phyloP scores from a whole-genome alignment of 78 protist species.

The Emiliania huxleyi region DNA sequence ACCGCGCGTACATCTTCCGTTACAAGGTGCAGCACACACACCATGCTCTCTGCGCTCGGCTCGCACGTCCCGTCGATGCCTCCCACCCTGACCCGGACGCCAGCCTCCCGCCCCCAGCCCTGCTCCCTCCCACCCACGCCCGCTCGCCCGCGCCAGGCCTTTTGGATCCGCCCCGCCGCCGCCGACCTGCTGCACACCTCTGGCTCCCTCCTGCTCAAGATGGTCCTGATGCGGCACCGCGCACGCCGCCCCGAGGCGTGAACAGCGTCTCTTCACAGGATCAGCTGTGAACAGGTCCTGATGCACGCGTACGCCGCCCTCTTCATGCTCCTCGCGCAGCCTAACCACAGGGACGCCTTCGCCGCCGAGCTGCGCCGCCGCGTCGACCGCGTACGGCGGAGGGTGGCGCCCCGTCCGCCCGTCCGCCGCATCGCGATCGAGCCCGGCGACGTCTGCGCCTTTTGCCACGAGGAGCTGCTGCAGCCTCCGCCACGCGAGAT shows the following conservation, averaged over 20 bases:
- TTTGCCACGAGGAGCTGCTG: slow-evolving; percentile 3
- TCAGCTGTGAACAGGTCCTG: too few species aligned
- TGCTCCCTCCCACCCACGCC: too few species aligned
- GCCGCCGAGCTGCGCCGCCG: neutral
- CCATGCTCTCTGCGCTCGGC: too few species aligned
- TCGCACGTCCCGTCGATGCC: too few species aligned
- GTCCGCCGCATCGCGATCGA: neutral
- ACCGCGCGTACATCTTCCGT: neutral
- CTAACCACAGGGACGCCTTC: neutral
- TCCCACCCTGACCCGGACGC: too few species aligned
- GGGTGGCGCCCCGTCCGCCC: neutral
- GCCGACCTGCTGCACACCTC: neutral
- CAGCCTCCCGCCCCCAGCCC: too few species aligned
- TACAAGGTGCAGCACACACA: too few species aligned
- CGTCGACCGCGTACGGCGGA: neutral
- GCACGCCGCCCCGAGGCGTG: too few species aligned
- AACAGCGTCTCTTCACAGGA: too few species aligned
- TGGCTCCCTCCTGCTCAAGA: too few species aligned
- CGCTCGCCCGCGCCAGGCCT: too few species aligned
- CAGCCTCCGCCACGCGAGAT: neutral
- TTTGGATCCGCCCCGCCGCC: neutral
- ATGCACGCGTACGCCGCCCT: slow-evolving; percentile 19
- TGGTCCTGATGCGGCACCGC: too few species aligned
- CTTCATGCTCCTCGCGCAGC: neutral
- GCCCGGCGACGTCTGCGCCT: slow-evolving; percentile 10